Conservation (phyloP, 164 flowering plant genomes). For the Piper betle region DNA sequence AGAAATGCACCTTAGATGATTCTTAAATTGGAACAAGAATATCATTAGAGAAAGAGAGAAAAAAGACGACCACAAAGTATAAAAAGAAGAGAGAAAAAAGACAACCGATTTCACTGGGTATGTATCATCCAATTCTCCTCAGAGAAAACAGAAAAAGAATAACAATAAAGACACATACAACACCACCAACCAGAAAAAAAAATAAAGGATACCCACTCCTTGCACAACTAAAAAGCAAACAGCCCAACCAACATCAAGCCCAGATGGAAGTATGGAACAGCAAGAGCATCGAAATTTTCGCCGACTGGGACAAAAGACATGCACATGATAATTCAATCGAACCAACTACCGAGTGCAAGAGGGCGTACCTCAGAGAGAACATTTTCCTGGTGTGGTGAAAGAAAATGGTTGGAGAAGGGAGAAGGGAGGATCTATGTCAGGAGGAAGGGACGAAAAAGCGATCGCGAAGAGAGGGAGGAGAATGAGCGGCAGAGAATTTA, state of each 20-base stretch:
- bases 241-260: neutral
- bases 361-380: neutral
- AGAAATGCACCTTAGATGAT: constrained; percentile 15
- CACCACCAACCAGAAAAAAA: neutral
- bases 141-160: too few species aligned
- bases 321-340: neutral
- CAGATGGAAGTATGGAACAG: neutral
- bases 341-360: neutral
- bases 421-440: constrained; percentile 13
- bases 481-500: constrained; percentile 11
- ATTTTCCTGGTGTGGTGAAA: neutral
- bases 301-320: neutral
- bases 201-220: too few species aligned
- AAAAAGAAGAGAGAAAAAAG: neutral
- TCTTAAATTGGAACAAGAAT: constrained; percentile 10
- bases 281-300: neutral
- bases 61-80: neutral
- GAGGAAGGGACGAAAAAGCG: constrained; percentile 3
- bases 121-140: neutral
- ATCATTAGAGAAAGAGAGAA: neutral
- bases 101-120: neutral
- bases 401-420: neutral
- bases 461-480: too few species aligned
- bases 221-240: too few species aligned
- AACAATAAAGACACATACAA: too few species aligned